Conservation (phyloP, 805 yeast species). For the Komagataella pastoris region DNA sequence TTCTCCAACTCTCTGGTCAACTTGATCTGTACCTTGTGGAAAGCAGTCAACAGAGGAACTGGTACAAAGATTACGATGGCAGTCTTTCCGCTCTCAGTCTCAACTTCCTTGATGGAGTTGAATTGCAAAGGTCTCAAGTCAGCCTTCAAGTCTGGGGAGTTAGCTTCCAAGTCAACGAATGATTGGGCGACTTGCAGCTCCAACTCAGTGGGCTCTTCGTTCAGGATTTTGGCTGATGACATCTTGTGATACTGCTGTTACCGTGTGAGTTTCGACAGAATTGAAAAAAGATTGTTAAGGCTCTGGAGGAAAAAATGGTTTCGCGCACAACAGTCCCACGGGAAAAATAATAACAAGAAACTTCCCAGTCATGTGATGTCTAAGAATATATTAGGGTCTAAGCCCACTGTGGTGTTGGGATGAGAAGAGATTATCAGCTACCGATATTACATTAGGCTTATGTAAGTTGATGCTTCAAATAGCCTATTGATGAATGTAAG, state of each 20-base stretch:
- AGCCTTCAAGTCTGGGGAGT: constrained; percentile 93
- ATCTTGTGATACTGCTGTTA: constrained; percentile 25
- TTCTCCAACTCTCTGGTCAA: constrained; percentile 99
- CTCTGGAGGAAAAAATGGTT: not conserved
- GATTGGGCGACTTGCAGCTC: constrained; percentile 99
- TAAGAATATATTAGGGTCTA: not conserved
- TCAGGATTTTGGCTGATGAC: constrained; percentile 96
- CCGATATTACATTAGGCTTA: not conserved
- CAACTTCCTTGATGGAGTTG: constrained; percentile 97
- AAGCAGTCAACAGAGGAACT: constrained; percentile 80
- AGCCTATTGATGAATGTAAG: not conserved
- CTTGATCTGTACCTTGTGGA: constrained; percentile 96
- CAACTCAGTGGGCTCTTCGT: constrained; percentile 93
- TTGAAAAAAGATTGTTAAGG: not conserved
- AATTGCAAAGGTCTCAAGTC: constrained; percentile 97
- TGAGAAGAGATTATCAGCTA: too few species aligned
- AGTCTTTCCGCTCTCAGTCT: constrained; percentile 96
- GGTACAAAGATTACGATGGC: constrained; percentile 98
- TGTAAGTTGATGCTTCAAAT: not conserved
- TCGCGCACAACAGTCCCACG: constrained; percentile 4
- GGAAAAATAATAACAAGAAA: constrained; percentile 1
- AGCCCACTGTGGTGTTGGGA: not conserved
- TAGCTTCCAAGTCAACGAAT: constrained; percentile 85
- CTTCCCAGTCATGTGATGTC: not conserved
- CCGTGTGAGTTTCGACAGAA: constrained; percentile 3